Evolutionary conservation across 2,329 filamentous ascomycete genomes (phyloP).

Genomic region (Verticillium alfalfae): DNA sequence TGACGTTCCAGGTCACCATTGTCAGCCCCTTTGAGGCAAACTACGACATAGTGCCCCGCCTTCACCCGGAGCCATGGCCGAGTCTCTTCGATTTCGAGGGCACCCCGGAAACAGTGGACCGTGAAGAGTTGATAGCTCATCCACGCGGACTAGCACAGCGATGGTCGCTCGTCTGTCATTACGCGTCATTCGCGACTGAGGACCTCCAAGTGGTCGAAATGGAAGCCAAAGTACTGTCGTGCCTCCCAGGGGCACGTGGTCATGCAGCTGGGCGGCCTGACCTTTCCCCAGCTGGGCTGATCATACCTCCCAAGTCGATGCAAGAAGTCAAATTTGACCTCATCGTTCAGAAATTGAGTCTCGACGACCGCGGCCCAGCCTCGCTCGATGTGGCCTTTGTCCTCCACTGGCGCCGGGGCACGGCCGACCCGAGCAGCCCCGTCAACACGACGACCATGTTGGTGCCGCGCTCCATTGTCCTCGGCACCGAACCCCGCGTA

Average conservation of each 20-base stretch:
- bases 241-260: constrained; percentile 59
- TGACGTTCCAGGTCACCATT: constrained; percentile 64
- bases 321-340: constrained; percentile 69
- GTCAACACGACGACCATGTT: constrained; percentile 64
- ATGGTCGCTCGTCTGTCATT: constrained; percentile 72
- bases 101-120: constrained; percentile 28
- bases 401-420: constrained; percentile 68
- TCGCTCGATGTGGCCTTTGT: constrained; percentile 69
- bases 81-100: constrained; percentile 69
- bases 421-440: constrained; percentile 18
- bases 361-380: constrained; percentile 77
- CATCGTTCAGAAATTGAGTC: constrained; percentile 65
- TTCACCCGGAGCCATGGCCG: constrained; percentile 78
- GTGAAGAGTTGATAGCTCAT: constrained; percentile 17
- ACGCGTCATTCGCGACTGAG: constrained; percentile 72
- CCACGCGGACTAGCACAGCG: constrained; percentile 66
- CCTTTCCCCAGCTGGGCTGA: constrained; percentile 33
- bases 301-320: constrained; percentile 61
- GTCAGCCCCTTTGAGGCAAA: constrained; percentile 86
- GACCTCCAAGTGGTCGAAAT: constrained; percentile 60
- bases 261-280: constrained; percentile 32
- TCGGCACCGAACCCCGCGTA: constrained; percentile 81
- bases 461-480: constrained; percentile 74
- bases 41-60: constrained; percentile 76
- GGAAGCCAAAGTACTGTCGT: constrained; percentile 53